A percentile compares a stretch with the other conserved stretches of the same genome.
phyloP scores from a whole-genome alignment of 108 stramenopile species.

The Epipyxis sp. region DNA sequence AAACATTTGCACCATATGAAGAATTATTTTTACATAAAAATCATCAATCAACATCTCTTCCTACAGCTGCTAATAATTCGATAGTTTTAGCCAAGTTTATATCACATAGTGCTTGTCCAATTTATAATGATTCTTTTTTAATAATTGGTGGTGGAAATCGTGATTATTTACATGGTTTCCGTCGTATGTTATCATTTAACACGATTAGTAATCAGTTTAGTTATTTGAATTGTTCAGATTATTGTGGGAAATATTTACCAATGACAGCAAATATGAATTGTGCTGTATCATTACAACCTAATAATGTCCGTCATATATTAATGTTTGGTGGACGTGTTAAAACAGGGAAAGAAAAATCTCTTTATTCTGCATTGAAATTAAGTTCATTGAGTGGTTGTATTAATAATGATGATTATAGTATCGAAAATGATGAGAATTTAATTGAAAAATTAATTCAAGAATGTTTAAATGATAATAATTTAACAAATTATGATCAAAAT shows the following conservation, averaged over 20 bases:
- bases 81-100: neutral
- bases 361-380: no score
- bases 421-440: no score
- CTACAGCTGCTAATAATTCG: neutral
- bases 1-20: neutral
- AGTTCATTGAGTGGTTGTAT: no score
- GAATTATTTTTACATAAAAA: neutral
- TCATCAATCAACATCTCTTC: neutral
- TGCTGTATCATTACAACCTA: neutral
- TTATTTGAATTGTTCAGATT: neutral
- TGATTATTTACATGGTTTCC: neutral
- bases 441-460: no score
- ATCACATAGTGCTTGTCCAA: neutral
- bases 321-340: neutral
- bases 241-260: neutral
- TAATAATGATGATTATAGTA: no score
- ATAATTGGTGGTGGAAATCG: neutral
- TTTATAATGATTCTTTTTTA: neutral
- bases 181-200: neutral
- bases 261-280: neutral
- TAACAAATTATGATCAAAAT: no score
- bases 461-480: no score
- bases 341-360: neutral
- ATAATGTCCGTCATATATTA: neutral
- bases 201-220: neutral